Evolutionary conservation across 495 filamentous ascomycete species (phyloP), one percentile per base, ranked within the genome.

Genomic region (Paragyromitra xinjiangensis): DNA sequence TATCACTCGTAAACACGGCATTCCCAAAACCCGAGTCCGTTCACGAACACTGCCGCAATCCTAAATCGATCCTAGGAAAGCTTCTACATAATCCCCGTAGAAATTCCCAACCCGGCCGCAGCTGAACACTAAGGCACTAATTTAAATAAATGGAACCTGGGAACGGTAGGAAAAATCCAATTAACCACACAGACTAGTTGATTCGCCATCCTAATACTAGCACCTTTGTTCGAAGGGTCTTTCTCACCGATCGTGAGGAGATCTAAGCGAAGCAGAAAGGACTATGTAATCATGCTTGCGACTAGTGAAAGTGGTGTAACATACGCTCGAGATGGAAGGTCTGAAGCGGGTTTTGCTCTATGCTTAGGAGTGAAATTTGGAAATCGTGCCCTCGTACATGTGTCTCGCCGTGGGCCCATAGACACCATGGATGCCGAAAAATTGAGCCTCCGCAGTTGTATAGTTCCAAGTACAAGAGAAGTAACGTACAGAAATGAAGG

Each of bases 31-130:
- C 51, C 7, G 8, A 48, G 11, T 34, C 8, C 24, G 40, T 45
- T 22, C 22, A 65, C 45, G 22, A 34, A 14, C 64, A 19, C n/a
- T 24, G 51, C 19, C n/a, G 14, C n/a, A 1, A 24, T 48, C 16
- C 51, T 55, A 24, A n/a, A n/a, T 22, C 2, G 51, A 22, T 51
- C 12, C 64, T 66, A 66, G 44, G 44, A 66, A 66, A 66, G 29
- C 64, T 40, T 51, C 16, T 11, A 12, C 11, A 3, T 12, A n/a
- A 65, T 26, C n/a, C 6, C 7, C 1, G 50, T 24, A 42, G 11
- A 48, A 48, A 48, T 12, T 48, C 11, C 8, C 16, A 48, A 48
- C 11, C 44, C 16, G 8, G 16, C 16, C 11, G 16, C 8, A 48
- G 11, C 8, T 16, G 16, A 48, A 48, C 16, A 48, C 44, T 12